Evolutionary conservation across 2,329 filamentous ascomycete species (phyloP).

Genomic region (Colletotrichum trifolii): DNA sequence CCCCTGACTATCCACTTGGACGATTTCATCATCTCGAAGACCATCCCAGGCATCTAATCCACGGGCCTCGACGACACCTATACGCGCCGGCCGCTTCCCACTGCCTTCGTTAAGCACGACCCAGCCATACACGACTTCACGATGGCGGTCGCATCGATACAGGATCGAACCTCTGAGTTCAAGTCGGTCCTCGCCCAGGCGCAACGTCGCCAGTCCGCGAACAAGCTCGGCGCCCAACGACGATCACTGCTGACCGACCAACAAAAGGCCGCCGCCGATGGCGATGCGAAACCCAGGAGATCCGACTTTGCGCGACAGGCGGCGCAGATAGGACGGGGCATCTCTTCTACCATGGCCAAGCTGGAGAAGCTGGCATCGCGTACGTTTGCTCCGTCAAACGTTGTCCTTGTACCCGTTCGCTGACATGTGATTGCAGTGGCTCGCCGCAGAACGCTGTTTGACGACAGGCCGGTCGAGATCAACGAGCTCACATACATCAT

Average conservation of each 20-base stretch:
- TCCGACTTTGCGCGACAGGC: conserved; percentile 95
- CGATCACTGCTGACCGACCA: conserved; percentile 82
- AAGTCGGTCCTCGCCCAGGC: conserved; percentile 88
- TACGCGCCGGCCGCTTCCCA: conserved; percentile 20
- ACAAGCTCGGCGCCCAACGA: conserved; percentile 82
- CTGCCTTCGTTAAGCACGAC: not conserved
- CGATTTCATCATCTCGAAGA: not conserved
- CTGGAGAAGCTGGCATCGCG: conserved; percentile 90
- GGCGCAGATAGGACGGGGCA: conserved; percentile 90
- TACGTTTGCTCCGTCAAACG: conserved; percentile 51
- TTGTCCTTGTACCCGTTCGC: conserved; percentile 13
- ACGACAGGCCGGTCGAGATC: conserved; percentile 95
- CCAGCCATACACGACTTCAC: conserved; percentile 33
- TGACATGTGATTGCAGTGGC: conserved; percentile 69
- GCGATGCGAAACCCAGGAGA: conserved; percentile 66
- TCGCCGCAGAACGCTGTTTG: conserved; percentile 96
- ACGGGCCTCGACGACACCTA: conserved; percentile 5
- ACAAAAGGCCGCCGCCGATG: conserved; percentile 73
- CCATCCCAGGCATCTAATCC: not conserved
- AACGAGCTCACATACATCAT: conserved; percentile 93
- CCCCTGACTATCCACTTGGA: conserved; percentile 3
- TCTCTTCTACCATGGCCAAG: conserved; percentile 93
- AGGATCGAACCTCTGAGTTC: conserved; percentile 97
- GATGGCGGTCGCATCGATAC: conserved; percentile 81
- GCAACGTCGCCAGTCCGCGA: conserved; percentile 80